These are phyloP conservation scores for Rhododendron williamsianum DNA, from an alignment of 148 eudicot genomes.

Conservation along the genomic window DNA sequence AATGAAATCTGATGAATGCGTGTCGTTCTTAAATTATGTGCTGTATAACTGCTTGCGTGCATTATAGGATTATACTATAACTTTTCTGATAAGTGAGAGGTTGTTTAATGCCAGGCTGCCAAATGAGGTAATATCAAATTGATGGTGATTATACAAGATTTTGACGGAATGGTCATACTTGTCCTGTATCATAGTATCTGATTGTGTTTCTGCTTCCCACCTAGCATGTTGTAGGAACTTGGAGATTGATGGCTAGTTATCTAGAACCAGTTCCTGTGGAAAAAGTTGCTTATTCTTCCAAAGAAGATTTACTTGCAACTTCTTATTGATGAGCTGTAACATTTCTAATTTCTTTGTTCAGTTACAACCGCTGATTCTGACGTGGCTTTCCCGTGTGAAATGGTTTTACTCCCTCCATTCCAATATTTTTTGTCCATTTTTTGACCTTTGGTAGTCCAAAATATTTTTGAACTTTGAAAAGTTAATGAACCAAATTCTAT, in stretches of 20 bases:
- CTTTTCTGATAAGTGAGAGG: neutral
- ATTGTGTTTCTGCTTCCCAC: neutral
- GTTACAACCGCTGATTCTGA: neutral
- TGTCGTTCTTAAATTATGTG: neutral
- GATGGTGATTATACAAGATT: neutral
- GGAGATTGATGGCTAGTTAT: constrained; percentile 2
- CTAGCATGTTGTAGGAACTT: neutral
- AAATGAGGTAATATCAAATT: neutral
- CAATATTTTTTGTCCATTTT: neutral
- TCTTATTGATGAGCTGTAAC: neutral
- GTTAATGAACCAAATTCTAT: neutral
- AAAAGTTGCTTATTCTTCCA: neutral
- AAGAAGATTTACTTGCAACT: neutral
- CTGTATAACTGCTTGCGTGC: neutral
- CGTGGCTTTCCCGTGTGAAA: neutral
- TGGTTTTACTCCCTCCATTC: neutral
- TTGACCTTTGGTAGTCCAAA: neutral
- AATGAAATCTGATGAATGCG: neutral
- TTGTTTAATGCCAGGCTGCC: neutral
- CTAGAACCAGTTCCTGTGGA: neutral
- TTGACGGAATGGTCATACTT: neutral
- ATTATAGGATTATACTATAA: neutral
- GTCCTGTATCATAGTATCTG: neutral
- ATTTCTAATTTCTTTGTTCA: neutral
- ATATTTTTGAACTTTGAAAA: neutral